Conservation (phyloP, 1,139 yeast species). For the Magnusiomyces starmeri region DNA sequence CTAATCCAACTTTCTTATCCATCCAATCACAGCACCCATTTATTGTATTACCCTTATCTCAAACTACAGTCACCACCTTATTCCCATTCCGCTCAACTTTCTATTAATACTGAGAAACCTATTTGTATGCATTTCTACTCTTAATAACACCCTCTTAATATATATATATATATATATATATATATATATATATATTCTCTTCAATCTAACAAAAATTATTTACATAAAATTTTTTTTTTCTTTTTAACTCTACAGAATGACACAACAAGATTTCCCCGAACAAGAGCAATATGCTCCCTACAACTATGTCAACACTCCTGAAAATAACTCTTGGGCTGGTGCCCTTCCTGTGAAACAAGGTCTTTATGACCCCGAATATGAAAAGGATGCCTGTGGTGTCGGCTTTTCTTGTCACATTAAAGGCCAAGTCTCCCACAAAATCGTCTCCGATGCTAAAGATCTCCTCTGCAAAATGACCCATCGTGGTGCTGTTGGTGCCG, state of each 20-base stretch:
- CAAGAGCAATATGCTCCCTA: conserved; percentile 37
- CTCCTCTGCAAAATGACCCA: conserved; percentile 96
- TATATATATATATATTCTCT: not conserved
- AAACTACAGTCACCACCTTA: not conserved
- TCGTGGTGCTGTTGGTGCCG: conserved; percentile 94
- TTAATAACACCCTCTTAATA: not conserved
- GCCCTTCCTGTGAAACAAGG: conserved; percentile 83
- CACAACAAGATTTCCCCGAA: conserved; percentile 5
- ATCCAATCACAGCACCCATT: not conserved
- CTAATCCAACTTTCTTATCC: no score
- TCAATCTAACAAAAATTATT: not conserved
- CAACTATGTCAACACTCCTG: conserved; percentile 66
- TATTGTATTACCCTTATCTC: not conserved
- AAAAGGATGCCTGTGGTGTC: conserved; percentile 98
- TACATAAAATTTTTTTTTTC: not conserved
- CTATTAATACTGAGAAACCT: no score
- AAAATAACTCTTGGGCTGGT: conserved; percentile 86
- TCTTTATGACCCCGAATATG: conserved; percentile 86
- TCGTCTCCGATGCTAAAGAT: conserved; percentile 78
- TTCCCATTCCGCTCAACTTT: no score
- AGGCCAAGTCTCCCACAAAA: conserved; percentile 82
- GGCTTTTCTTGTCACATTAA: conserved; percentile 95
- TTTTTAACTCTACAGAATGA: conserved; percentile 8
- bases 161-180: not conserved
- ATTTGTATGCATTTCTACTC: not conserved